phyloP scores from a whole-genome alignment of 2,329 filamentous ascomycete species.

The Atkinsonella hypoxylon region DNA sequence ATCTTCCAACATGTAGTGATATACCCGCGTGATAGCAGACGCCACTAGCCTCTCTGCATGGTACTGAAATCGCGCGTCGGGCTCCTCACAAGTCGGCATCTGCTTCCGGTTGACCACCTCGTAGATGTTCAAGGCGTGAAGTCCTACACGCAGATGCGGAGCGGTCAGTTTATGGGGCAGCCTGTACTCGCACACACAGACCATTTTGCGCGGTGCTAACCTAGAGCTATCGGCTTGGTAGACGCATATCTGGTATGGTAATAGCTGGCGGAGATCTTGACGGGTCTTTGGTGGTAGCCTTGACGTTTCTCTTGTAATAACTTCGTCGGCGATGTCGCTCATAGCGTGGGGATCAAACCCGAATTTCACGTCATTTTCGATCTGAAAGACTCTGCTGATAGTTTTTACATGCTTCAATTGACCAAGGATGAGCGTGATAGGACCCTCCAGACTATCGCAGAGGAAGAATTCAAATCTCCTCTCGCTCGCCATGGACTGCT shows the following conservation, averaged over 20 bases:
- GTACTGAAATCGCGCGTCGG: constrained; percentile 21
- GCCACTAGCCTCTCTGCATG: constrained; percentile 24
- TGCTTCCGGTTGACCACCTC: constrained; percentile 21
- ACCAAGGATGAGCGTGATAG: no score
- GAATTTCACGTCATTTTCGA: constrained; percentile 20
- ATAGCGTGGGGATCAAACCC: constrained; percentile 18
- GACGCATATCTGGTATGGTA: constrained; percentile 21
- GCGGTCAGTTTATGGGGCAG: constrained; percentile 32
- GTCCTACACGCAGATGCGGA: constrained; percentile 27
- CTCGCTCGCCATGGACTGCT: no score
- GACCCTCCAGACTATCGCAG: no score
- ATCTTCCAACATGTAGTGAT: constrained; percentile 35
- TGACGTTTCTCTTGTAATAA: constrained; percentile 11
- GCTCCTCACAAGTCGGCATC: constrained; percentile 14
- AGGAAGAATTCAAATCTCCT: no score
- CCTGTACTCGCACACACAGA: constrained; percentile 32
- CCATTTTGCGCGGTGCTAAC: constrained; percentile 9
- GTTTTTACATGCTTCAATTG: no score
- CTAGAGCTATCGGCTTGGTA: constrained; percentile 7
- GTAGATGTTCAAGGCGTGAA: constrained; percentile 29
- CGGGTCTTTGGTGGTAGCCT: constrained; percentile 6
- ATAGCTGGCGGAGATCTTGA: constrained; percentile 13
- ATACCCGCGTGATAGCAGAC: constrained; percentile 34
- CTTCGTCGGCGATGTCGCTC: constrained; percentile 16
- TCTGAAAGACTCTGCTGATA: no score